These are phyloP conservation scores for Lepraria neglecta DNA, from an alignment of 495 filamentous ascomycete genomes.

Conservation along the genomic window DNA sequence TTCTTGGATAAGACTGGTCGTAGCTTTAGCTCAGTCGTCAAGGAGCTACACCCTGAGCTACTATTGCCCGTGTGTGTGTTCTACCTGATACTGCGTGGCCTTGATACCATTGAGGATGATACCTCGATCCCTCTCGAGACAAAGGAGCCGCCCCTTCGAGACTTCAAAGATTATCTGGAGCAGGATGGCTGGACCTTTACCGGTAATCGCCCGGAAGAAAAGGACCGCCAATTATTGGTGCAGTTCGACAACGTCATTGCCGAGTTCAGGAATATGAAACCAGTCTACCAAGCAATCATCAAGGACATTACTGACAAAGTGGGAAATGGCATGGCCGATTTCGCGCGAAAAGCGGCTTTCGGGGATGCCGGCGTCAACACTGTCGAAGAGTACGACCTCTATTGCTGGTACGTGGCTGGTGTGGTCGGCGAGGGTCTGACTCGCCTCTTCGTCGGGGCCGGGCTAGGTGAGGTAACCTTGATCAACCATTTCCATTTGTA, in stretches of 20 bases:
- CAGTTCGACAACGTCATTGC: conserved; percentile 80
- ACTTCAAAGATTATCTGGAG: conserved; percentile 70
- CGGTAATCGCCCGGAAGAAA: conserved; percentile 83
- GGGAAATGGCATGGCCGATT: conserved; percentile 98
- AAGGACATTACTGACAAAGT: conserved; percentile 91
- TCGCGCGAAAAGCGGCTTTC: conserved; percentile 70
- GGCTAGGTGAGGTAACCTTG: conserved; percentile 79
- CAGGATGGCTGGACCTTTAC: conserved; percentile 84
- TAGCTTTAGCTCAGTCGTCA: conserved; percentile 88
- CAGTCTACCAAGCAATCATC: conserved; percentile 75
- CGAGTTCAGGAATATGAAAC: conserved; percentile 87
- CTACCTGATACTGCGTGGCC: conserved; percentile 81
- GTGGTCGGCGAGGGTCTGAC: conserved; percentile 91
- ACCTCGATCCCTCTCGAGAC: conserved; percentile 75
- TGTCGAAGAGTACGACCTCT: conserved; percentile 81
- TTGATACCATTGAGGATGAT: conserved; percentile 98
- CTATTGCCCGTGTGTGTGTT: conserved; percentile 84
- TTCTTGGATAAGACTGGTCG: conserved; percentile 84
- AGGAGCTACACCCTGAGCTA: conserved; percentile 92
- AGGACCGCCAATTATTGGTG: conserved; percentile 85
- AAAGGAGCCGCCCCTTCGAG: conserved; percentile 81
- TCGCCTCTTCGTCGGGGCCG: conserved; percentile 79
- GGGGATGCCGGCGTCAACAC: conserved; percentile 75
- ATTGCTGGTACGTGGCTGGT: conserved; percentile 96
- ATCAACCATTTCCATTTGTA: conserved; percentile 72